phyloP scores from a whole-genome alignment of 2,329 filamentous ascomycete genomes.

The Colletotrichum tabaci region DNA sequence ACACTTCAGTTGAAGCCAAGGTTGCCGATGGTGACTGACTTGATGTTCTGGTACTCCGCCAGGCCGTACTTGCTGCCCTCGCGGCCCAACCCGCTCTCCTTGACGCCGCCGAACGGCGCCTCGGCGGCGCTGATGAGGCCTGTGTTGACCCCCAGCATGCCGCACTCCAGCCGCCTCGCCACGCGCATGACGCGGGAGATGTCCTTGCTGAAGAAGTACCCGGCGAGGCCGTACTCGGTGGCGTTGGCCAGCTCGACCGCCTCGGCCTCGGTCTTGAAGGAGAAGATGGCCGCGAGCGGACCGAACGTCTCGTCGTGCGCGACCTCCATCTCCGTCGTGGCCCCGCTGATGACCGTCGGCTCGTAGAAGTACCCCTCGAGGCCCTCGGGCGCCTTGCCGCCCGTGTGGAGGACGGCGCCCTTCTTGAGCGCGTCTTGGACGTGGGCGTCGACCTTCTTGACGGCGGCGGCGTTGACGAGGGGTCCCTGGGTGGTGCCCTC shows the following conservation, averaged over 20 bases:
- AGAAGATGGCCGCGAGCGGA: slow-evolving; percentile 78
- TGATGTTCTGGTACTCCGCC: slow-evolving; percentile 47
- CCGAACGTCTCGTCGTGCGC: slow-evolving; percentile 81
- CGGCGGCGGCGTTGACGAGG: slow-evolving; percentile 76
- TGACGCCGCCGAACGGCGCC: slow-evolving; percentile 54
- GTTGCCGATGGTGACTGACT: slow-evolving; percentile 44
- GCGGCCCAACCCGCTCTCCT: slow-evolving; percentile 55
- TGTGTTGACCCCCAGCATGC: slow-evolving; percentile 55
- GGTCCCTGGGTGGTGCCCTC: slow-evolving; percentile 72
- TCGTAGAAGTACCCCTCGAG: slow-evolving; percentile 79
- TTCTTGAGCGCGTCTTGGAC: slow-evolving; percentile 75
- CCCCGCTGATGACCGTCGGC: slow-evolving; percentile 77
- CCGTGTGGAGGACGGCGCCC: slow-evolving; percentile 71
- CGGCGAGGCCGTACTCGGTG: slow-evolving; percentile 78
- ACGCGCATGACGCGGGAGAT: slow-evolving; percentile 59
- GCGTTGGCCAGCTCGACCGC: slow-evolving; percentile 77
- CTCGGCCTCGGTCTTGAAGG: slow-evolving; percentile 79
- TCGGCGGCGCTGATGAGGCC: slow-evolving; percentile 53
- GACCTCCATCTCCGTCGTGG: slow-evolving; percentile 77
- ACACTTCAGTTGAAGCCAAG: slow-evolving; percentile 20
- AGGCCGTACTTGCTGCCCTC: slow-evolving; percentile 52
- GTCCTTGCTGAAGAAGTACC: slow-evolving; percentile 76
- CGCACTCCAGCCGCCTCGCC: slow-evolving; percentile 64
- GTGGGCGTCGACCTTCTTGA: slow-evolving; percentile 73
- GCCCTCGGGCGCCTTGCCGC: slow-evolving; percentile 71